These are phyloP conservation scores for Colletotrichum graminicola DNA, from an alignment of 2,329 filamentous ascomycete species.

Conservation along the genomic window DNA sequence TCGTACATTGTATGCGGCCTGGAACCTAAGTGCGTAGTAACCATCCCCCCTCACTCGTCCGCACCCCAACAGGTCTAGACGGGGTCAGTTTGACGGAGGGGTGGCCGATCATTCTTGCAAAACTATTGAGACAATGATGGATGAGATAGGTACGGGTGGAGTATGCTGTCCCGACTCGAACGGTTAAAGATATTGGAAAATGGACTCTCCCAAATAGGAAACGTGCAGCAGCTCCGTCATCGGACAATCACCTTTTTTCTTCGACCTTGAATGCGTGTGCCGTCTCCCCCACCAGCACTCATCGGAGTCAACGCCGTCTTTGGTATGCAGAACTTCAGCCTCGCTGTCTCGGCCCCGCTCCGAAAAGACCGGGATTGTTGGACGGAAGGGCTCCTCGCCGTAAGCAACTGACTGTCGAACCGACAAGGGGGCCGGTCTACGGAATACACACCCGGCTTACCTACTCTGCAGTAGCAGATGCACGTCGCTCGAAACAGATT, in stretches of 20 bases:
- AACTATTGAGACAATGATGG: slow-evolving; percentile 35
- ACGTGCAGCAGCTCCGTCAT: not conserved
- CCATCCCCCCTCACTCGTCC: not conserved
- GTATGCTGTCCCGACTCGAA: not conserved
- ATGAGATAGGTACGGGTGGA: not conserved
- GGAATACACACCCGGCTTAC: slow-evolving; percentile 24
- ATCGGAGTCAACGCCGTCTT: not conserved
- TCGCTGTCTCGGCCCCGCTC: not conserved
- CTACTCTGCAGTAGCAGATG: slow-evolving; percentile 19
- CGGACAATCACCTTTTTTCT: not conserved
- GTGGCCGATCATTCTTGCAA: not conserved
- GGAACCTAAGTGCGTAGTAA: not conserved
- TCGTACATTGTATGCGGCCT: not conserved
- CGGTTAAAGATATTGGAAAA: not conserved
- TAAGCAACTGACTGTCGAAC: not conserved
- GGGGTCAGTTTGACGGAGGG: slow-evolving; percentile 23
- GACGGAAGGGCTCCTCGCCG: slow-evolving; percentile 4
- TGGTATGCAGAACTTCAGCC: slow-evolving; percentile 7
- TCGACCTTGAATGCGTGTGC: not conserved
- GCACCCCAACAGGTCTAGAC: slow-evolving; percentile 13
- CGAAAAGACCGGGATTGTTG: slow-evolving; percentile 9
- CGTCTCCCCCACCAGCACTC: not conserved
- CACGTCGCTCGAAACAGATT: slow-evolving; percentile 31
- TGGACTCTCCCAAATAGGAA: not conserved
- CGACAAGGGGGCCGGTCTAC: slow-evolving; percentile 10